Evolutionary conservation across 331 rosid species (phyloP).

Genomic region (Cucumis variabilis): DNA sequence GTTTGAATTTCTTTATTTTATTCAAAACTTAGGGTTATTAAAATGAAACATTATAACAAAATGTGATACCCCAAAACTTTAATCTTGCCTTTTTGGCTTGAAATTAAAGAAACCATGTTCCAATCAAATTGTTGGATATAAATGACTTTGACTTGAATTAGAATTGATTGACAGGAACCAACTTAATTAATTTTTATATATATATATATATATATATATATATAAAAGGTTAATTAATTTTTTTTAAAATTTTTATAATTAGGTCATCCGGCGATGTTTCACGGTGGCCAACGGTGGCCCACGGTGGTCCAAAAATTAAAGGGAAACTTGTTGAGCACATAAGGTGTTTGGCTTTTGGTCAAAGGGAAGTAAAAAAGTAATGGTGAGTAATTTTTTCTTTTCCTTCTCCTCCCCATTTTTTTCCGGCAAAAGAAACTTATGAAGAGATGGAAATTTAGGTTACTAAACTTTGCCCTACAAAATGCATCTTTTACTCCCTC

Average conservation of each 20-base stretch:
- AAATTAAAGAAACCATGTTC: background rate
- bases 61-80: constrained; percentile 9
- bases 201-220: too few species aligned
- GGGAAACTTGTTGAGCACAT: constrained; percentile 10
- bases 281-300: constrained; percentile 25
- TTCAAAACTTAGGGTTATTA: background rate
- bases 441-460: background rate
- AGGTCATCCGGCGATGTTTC: background rate
- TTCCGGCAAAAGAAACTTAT: constrained; percentile 13
- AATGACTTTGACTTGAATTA: constrained; percentile 14
- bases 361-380: constrained; percentile 29
- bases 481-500: background rate
- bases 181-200: too few species aligned
- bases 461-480: background rate
- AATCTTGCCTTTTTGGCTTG: background rate
- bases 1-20: background rate
- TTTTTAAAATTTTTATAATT: background rate
- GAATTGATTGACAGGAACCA: background rate
- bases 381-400: background rate
- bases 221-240: background rate
- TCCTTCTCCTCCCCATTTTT: background rate
- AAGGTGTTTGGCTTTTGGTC: constrained; percentile 24
- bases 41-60: background rate
- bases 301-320: constrained; percentile 23
- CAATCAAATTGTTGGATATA: background rate